A percentile compares a stretch with the other conserved stretches of the same genome.
These are phyloP conservation scores for Haematococcus sp. DNA, from an alignment of 139 green algal genomes.

Conservation along the genomic window DNA sequence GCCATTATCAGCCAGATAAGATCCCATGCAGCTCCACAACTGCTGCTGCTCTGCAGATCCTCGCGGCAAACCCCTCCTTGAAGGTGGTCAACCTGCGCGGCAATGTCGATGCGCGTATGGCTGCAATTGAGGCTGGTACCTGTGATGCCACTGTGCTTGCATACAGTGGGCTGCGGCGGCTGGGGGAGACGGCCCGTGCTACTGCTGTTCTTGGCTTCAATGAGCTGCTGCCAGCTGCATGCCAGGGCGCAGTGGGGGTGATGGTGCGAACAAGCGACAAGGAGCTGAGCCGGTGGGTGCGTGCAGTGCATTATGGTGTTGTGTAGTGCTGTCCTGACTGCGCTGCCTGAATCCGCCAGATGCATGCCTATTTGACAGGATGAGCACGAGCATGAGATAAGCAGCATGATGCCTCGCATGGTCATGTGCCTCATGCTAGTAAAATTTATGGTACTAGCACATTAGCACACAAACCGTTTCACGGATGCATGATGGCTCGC, in stretches of 20 bases:
- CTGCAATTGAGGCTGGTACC: not conserved
- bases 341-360: not conserved
- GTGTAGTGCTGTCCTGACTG: no score
- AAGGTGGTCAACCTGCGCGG: slow-evolving; percentile 26
- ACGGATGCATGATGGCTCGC: not conserved
- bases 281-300: slow-evolving; percentile 6
- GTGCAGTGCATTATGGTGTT: no score
- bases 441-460: not conserved
- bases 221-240: slow-evolving; percentile 30
- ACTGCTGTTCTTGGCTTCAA: not conserved
- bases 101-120: slow-evolving; percentile 23
- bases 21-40: no score
- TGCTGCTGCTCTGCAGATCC: not conserved
- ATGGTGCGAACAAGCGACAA: slow-evolving; percentile 12
- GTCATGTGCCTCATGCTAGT: no score
- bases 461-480: not conserved
- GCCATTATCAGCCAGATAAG: no score
- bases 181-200: slow-evolving; percentile 1
- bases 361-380: no score
- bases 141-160: slow-evolving; percentile 22
- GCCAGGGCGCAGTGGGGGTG: slow-evolving; percentile 25
- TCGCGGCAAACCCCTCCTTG: not conserved
- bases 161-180: slow-evolving; percentile 18
- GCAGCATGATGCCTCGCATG: no score
- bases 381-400: no score